A percentile compares a stretch with the other conserved stretches of the same genome.
These are phyloP conservation scores for Silene uniflora DNA, from an alignment of 148 eudicot genomes.

Conservation along the genomic window DNA sequence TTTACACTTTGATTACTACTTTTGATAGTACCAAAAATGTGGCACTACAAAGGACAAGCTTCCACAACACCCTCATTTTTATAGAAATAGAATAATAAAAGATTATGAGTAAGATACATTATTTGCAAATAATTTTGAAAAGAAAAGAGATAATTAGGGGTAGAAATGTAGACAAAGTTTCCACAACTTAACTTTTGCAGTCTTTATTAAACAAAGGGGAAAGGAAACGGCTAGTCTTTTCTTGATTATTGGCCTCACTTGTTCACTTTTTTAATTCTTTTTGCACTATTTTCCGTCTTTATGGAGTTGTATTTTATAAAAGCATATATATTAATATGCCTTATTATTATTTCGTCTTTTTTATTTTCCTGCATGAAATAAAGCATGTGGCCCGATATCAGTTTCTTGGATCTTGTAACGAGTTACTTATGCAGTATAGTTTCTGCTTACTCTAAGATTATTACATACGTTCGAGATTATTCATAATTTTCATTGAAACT, in stretches of 20 bases:
- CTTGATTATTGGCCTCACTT: constrained; percentile 32
- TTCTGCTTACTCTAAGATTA: too few relatives aligned
- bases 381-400: too few relatives aligned
- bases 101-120: background rate
- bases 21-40: constrained; percentile 24
- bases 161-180: constrained; percentile 61
- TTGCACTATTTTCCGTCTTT: constrained; percentile 24
- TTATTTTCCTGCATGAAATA: too few relatives aligned
- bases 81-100: background rate
- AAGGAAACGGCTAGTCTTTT: constrained; percentile 38
- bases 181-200: constrained; percentile 64
- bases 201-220: constrained; percentile 30
- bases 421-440: too few relatives aligned
- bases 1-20: constrained; percentile 32
- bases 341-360: too few relatives aligned
- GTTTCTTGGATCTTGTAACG: too few relatives aligned
- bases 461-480: too few relatives aligned
- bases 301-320: background rate
- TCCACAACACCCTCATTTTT: constrained; percentile 25
- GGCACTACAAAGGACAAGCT: constrained; percentile 38
- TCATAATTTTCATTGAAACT: too few relatives aligned
- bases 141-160: constrained; percentile 15
- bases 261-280: constrained; percentile 35
- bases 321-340: too few relatives aligned
- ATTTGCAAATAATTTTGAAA: constrained; percentile 13